Base-by-base conservation (phyloP, 805 yeast genomes). In the Suhomyces sp. region DNA sequence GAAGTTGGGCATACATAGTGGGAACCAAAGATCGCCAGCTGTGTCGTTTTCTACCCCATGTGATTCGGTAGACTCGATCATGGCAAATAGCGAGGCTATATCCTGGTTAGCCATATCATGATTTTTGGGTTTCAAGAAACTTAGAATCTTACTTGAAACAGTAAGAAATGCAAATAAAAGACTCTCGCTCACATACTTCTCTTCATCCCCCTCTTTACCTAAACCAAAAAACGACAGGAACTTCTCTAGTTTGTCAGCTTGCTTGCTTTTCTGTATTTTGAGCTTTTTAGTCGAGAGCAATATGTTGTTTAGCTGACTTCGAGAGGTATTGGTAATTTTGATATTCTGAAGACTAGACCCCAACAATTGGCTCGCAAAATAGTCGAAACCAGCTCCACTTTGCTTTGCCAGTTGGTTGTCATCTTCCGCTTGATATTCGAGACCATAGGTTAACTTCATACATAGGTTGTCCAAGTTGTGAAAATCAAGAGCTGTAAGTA, bases 1-100 rank as follows among this genome's bases (percentile, higher is more conserved):
- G 73, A 93, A 93, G 59, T 88, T 84, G 0, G 98, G 97, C 66
- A 93, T 77, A 68, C 99, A 93, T 0, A 93, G 77, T 0, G 99
- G 99, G 10, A 89, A 81, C 98, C 98, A 94, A 53, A 90, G 82
- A 63, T 92, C 97, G 59, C 88, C 88, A 52, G 76, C 64, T 58
- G 80, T 56, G 60, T 50, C 53, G 26, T 51, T 52, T 29, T 29
- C 33, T 2, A 48, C 42, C 6, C 52, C 58, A n/a, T 59, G 59
- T 8, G 61, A 64, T 24, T 73, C 73, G 56, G 82, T 77, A 0
- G 83, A 82, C 60, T 82, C 82, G 1, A 93, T 81, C 70, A 90
- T 81, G 15, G 87, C 81, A 55, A 90, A 83, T 24, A 94, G 69
- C 6, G 89, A 73, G 48, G 87, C 88, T 15, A 94, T 71, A 67